A percentile compares a stretch with the other conserved stretches of the same genome.
These are phyloP conservation scores for Digitaria exilis DNA, from an alignment of 202 grass and related monocot species.

Conservation along the genomic window DNA sequence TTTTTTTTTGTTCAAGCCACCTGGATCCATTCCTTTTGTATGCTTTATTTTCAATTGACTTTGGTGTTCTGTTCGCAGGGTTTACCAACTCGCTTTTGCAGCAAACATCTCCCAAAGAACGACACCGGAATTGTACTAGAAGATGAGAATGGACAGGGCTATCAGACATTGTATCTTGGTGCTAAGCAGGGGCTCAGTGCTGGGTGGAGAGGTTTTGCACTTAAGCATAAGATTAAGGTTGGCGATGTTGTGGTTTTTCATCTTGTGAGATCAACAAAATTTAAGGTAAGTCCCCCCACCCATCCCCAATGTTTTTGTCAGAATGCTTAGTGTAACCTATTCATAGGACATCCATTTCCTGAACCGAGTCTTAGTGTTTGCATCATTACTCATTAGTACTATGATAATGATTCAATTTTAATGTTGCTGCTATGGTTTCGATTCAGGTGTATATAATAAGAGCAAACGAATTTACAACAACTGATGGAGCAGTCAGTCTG, in stretches of 20 bases:
- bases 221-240: constrained; percentile 54
- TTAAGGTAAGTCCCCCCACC: constrained; percentile 52
- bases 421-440: background rate
- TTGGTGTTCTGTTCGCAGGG: constrained; percentile 38
- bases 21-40: background rate
- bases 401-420: background rate
- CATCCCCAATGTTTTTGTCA: background rate
- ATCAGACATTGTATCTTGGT: constrained; percentile 42
- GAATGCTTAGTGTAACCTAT: constrained; percentile 14
- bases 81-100: constrained; percentile 56
- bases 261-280: constrained; percentile 42
- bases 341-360: constrained; percentile 25
- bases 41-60: background rate
- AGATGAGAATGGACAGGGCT: constrained; percentile 50
- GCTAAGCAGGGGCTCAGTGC: constrained; percentile 65
- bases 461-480: constrained; percentile 16
- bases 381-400: background rate
- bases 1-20: background rate
- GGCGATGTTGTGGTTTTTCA: constrained; percentile 63
- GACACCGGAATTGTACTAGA: constrained; percentile 44
- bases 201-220: constrained; percentile 65
- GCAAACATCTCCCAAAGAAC: constrained; percentile 59
- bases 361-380: background rate
- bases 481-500: constrained; percentile 39
- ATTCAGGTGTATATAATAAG: constrained; percentile 49